phyloP scores from a whole-genome alignment of 805 yeast genomes.

The Yarrowia sp. region DNA sequence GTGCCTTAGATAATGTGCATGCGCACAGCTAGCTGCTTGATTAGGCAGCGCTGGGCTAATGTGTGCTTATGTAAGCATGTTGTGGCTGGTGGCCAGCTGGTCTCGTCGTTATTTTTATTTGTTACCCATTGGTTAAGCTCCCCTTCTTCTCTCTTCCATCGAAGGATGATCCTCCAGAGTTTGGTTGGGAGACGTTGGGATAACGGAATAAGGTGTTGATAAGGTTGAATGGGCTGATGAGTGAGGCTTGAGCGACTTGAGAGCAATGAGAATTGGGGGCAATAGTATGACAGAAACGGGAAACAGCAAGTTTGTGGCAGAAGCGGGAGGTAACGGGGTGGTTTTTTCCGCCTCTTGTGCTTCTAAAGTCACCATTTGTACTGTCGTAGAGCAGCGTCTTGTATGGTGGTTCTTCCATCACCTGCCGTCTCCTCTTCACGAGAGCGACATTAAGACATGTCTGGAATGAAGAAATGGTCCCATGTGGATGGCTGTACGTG shows the following conservation, averaged over 20 bases:
- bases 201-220: slow-evolving; percentile 12
- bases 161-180: background rate
- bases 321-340: too few species aligned
- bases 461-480: too few species aligned
- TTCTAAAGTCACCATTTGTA: too few species aligned
- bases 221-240: slow-evolving; percentile 15
- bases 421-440: too few species aligned
- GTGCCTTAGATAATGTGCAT: slow-evolving; percentile 13
- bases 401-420: too few species aligned
- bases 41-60: background rate
- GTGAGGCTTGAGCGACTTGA: background rate
- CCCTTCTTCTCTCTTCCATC: background rate
- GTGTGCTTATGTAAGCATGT: background rate
- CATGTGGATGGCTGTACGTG: too few species aligned
- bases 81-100: too few species aligned
- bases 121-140: background rate
- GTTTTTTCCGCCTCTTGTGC: too few species aligned
- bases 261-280: background rate
- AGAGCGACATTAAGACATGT: too few species aligned
- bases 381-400: too few species aligned
- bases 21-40: background rate
- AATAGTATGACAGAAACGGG: background rate
- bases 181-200: slow-evolving; percentile 20
- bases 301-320: too few species aligned
- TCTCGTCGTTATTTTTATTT: too few species aligned